phyloP scores from a whole-genome alignment of 2,329 filamentous ascomycete genomes.

The Colletotrichum cordylinicola region DNA sequence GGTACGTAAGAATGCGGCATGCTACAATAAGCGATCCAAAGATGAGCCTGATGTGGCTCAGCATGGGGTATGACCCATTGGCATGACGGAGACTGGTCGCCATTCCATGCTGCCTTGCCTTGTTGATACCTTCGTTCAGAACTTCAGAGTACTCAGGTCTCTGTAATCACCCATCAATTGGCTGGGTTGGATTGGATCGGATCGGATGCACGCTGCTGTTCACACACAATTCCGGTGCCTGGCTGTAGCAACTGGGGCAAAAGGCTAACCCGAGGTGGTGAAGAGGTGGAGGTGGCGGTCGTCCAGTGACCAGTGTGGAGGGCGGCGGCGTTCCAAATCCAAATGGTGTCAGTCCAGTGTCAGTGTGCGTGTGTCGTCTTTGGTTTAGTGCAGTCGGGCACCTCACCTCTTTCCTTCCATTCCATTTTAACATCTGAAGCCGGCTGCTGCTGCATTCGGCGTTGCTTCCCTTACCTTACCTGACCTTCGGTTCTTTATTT shows the following conservation, averaged over 20 bases:
- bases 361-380: constrained; percentile 1
- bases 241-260: not conserved
- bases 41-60: not conserved
- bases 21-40: not conserved
- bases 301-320: not conserved
- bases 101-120: not conserved
- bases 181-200: not conserved
- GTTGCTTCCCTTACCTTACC: not conserved
- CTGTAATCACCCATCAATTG: not conserved
- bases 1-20: not conserved
- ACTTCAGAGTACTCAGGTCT: not conserved
- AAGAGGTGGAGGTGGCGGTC: not conserved
- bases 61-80: not conserved
- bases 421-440: constrained; percentile 3
- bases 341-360: not conserved
- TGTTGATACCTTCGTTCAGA: not conserved
- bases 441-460: not conserved
- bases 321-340: not conserved
- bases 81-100: not conserved
- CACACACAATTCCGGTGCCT: not conserved
- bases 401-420: not conserved
- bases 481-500: not conserved
- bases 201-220: not conserved
- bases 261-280: not conserved
- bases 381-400: not conserved